Evolutionary conservation across 2,329 filamentous ascomycete species (phyloP).

Genomic region (Aspergillus caelatus): DNA sequence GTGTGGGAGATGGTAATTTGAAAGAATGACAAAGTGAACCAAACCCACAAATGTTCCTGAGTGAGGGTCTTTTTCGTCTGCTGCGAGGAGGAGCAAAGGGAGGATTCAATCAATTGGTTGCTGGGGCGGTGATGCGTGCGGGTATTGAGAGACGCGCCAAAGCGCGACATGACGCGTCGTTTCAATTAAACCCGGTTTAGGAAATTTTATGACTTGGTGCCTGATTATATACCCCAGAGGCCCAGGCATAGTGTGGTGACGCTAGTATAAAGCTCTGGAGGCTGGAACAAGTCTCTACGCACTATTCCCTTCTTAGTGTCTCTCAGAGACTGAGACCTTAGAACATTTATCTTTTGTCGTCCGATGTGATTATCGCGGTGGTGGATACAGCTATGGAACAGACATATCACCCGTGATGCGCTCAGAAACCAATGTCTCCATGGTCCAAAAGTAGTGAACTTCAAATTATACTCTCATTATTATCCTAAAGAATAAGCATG

Average conservation of each 20-base stretch:
- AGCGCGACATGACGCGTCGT: slow-evolving; percentile 21
- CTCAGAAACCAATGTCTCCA: background rate
- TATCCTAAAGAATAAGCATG: background rate
- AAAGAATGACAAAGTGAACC: slow-evolving; percentile 9
- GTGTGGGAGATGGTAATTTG: slow-evolving; percentile 9
- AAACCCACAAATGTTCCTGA: slow-evolving; percentile 12
- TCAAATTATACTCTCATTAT: background rate
- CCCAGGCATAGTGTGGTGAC: background rate
- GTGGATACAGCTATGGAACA: background rate
- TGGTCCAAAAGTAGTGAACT: background rate
- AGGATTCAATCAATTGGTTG: slow-evolving; percentile 7
- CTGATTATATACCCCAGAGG: background rate
- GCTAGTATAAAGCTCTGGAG: background rate
- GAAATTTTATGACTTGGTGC: slow-evolving; percentile 17
- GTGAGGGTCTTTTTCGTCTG: slow-evolving; percentile 18
- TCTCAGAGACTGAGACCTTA: background rate
- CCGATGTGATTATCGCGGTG: background rate
- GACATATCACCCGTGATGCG: background rate
- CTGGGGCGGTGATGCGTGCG: slow-evolving; percentile 11
- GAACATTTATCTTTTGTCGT: background rate
- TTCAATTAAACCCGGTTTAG: slow-evolving; percentile 40
- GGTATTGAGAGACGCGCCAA: slow-evolving; percentile 18
- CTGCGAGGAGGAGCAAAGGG: slow-evolving; percentile 12
- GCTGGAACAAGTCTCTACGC: background rate
- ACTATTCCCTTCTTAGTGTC: background rate